Evolutionary conservation across 495 filamentous ascomycete genomes (phyloP), one percentile per base, ranked within the genome.

Genomic region (Daldinia vernicosa): DNA sequence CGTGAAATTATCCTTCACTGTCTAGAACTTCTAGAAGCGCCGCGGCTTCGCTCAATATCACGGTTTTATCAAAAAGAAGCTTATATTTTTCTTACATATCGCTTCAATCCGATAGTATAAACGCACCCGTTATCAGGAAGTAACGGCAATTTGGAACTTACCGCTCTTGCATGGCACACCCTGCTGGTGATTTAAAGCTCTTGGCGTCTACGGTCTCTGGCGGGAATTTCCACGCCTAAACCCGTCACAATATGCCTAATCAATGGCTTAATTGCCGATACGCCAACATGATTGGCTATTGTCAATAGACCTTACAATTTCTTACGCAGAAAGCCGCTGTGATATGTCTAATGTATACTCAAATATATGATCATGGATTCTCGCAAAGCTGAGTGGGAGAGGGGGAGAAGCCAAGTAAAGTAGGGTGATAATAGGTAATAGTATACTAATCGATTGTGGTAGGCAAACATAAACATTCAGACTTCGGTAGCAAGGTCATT

Each of bases 1-100:
- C 9, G 51, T 51, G 35, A n/a, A 27, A 27, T 63, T 22, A 37
- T 55, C 35, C 43, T 15, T 39, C 39, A 14, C 47, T 39, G 39
- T 66, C 66, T 66, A 73, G 70, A 73, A 52, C 70, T 69, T 73
- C 70, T 66, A 73, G 70, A 73, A 62, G 33, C 62, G 66, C 28
- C 70, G 61, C 70, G 70, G 50, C 66, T 63, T 60, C 19, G 3
- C 27, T n/a, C 43, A 65, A 59, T 62, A 54, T 69, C 57, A 37
- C 28, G 35, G 8, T 27, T 50, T n/a, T 60, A 60, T 64, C 27
- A 65, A 61, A n/a, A 19, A 35, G 32, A 69, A 66, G 60, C 60
- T 65, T 72, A 19, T 57, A 50, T 55, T 60, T 26, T 3, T 39
- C 24, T 63, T 56, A 15, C 39, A 55, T 57, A 61, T 35, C 39